phyloP scores from a whole-genome alignment of 768 basidiomycete genomes.

The Erythrobasidium yunnanense region DNA sequence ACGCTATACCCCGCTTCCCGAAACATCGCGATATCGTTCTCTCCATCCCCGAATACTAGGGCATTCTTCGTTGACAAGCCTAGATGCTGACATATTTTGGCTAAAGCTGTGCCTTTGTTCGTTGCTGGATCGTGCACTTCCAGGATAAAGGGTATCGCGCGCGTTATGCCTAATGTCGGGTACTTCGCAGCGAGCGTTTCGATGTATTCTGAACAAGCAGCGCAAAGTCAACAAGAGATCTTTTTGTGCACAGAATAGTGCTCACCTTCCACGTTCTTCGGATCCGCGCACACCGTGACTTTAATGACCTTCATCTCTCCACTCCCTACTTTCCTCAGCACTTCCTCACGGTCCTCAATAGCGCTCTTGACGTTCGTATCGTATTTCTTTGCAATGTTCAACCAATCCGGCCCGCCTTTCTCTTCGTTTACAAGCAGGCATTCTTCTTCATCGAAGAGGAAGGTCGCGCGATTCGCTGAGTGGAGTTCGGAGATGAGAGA shows the following conservation, averaged over 20 bases:
- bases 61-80: neutral
- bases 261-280: constrained; percentile 15
- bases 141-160: constrained; percentile 24
- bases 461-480: constrained; percentile 7
- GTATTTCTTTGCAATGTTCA: constrained; percentile 11
- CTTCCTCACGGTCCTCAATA: neutral
- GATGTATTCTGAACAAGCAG: neutral
- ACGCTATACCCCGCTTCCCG: constrained; percentile 11
- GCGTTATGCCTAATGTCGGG: constrained; percentile 15
- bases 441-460: constrained; percentile 6
- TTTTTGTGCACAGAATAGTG: neutral
- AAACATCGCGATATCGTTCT: constrained; percentile 25
- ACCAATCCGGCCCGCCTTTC: constrained; percentile 12
- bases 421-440: constrained; percentile 14
- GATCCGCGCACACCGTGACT: constrained; percentile 17
- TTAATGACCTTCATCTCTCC: constrained; percentile 6
- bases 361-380: constrained; percentile 15
- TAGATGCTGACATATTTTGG: neutral
- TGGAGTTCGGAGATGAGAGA: neutral
- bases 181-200: neutral
- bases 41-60: constrained; percentile 19
- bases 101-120: constrained; percentile 17
- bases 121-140: constrained; percentile 22
- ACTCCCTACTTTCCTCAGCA: constrained; percentile 1
- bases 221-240: neutral